Percentiles rank a stretch among this genome's conserved stretches.
Conservation (phyloP, 345 rosid genomes). For the Citrus trifoliata region DNA sequence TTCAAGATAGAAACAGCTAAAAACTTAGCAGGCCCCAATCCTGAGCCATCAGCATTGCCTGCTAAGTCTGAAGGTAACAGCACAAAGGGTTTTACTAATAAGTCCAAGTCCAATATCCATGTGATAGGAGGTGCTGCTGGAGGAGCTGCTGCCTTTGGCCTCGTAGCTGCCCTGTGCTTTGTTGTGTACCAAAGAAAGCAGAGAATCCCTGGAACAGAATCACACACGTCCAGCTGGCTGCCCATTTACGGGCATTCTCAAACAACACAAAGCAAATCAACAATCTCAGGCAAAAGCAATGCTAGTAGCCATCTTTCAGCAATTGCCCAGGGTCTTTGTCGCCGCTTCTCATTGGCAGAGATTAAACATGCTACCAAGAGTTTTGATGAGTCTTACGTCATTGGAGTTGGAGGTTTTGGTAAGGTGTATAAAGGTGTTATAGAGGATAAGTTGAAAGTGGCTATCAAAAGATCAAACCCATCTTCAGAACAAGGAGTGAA, state of each 20-base stretch:
- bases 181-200: slow-evolving; percentile 37
- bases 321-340: slow-evolving; percentile 60
- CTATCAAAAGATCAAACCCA: slow-evolving; percentile 74
- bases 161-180: slow-evolving; percentile 50
- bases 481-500: slow-evolving; percentile 78
- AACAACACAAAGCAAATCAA: slow-evolving; percentile 49
- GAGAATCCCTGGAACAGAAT: slow-evolving; percentile 24
- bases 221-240: slow-evolving; percentile 65
- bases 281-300: slow-evolving; percentile 42
- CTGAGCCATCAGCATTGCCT: slow-evolving; percentile 54
- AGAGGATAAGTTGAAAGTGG: slow-evolving; percentile 54
- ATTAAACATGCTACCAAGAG: slow-evolving; percentile 60
- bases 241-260: slow-evolving; percentile 58
- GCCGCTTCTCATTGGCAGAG: slow-evolving; percentile 61
- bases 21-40: slow-evolving; percentile 69
- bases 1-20: slow-evolving; percentile 53
- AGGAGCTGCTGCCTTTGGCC: slow-evolving; percentile 46
- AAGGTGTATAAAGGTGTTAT: slow-evolving; percentile 79
- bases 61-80: slow-evolving; percentile 24
- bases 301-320: slow-evolving; percentile 46
- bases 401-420: slow-evolving; percentile 91
- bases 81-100: slow-evolving; percentile 14
- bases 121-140: slow-evolving; percentile 56
- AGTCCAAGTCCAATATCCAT: slow-evolving; percentile 2
- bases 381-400: slow-evolving; percentile 62